Percentiles rank a stretch among this genome's conserved stretches.
Conservation (phyloP, 225 moss, liverwort and hornwort genomes). For the Pseudisothecium myosuroides region DNA sequence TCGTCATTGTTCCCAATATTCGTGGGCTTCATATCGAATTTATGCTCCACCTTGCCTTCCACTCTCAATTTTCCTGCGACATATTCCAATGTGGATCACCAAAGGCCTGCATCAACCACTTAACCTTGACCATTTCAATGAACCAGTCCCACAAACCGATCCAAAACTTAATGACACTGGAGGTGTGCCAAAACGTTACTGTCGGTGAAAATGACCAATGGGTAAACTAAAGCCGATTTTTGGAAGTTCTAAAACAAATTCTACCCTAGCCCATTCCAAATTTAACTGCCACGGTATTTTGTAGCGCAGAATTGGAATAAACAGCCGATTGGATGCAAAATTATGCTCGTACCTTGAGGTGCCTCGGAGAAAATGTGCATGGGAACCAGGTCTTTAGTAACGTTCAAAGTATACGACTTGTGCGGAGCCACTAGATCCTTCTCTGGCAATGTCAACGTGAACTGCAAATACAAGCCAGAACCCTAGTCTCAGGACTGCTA, state of each 20-base stretch:
- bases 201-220: background rate
- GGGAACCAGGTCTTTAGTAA: slow-evolving; percentile 83
- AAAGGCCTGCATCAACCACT: slow-evolving; percentile 79
- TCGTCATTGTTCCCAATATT: slow-evolving; percentile 84
- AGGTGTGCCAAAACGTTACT: background rate
- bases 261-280: background rate
- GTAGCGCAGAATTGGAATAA: background rate
- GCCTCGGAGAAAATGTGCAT: slow-evolving; percentile 97
- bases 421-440: slow-evolving; percentile 62
- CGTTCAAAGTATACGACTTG: slow-evolving; percentile 68
- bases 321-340: background rate
- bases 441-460: slow-evolving; percentile 60
- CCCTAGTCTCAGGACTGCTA: background rate
- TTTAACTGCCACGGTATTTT: background rate
- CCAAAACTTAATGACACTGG: background rate
- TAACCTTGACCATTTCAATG: slow-evolving; percentile 50
- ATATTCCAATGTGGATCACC: slow-evolving; percentile 83
- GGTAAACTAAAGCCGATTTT: too few relatives aligned
- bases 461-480: slow-evolving; percentile 39
- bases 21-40: slow-evolving; percentile 92
- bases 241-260: background rate
- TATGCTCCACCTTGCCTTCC: slow-evolving; percentile 98
- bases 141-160: slow-evolving; percentile 42
- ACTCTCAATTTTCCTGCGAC: slow-evolving; percentile 93
- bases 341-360: slow-evolving; percentile 39